Conservation (phyloP, 2,329 filamentous ascomycete genomes). For the Aschersonia sp. region DNA sequence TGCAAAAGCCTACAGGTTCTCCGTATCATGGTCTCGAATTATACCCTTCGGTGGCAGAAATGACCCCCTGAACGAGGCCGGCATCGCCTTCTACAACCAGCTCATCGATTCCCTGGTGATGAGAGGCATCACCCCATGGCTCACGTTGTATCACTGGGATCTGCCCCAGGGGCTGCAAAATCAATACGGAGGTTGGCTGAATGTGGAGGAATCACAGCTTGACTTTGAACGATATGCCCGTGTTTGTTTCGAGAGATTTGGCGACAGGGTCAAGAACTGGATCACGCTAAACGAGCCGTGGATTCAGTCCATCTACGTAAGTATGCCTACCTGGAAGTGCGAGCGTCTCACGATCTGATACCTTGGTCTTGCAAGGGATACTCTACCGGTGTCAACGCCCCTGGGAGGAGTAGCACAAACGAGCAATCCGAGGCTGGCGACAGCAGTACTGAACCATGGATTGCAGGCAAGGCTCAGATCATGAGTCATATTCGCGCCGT, state of each 20-base stretch:
- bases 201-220: constrained; percentile 14
- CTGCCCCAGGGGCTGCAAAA: constrained; percentile 20
- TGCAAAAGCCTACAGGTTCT: constrained; percentile 48
- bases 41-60: constrained; percentile 49
- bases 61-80: constrained; percentile 47
- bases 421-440: constrained; percentile 9
- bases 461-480: constrained; percentile 19
- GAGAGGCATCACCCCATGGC: constrained; percentile 43
- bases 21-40: constrained; percentile 47
- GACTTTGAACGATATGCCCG: constrained; percentile 22
- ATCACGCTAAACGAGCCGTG: constrained; percentile 24
- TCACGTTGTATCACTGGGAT: constrained; percentile 55
- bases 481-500: constrained; percentile 20
- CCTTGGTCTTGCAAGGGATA: constrained; percentile 11
- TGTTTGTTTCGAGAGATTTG: constrained; percentile 22
- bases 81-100: constrained; percentile 42
- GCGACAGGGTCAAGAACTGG: constrained; percentile 24
- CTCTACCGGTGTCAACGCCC: constrained; percentile 18
- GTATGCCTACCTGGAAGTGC: not conserved
- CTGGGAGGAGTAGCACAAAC: constrained; percentile 13
- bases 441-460: constrained; percentile 21
- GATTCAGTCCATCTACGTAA: constrained; percentile 21
- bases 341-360: not conserved
- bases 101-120: constrained; percentile 43
- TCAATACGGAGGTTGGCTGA: constrained; percentile 19